Evolutionary conservation across 805 yeast genomes (phyloP).

Genomic region (Yamadazyma scolyti): DNA sequence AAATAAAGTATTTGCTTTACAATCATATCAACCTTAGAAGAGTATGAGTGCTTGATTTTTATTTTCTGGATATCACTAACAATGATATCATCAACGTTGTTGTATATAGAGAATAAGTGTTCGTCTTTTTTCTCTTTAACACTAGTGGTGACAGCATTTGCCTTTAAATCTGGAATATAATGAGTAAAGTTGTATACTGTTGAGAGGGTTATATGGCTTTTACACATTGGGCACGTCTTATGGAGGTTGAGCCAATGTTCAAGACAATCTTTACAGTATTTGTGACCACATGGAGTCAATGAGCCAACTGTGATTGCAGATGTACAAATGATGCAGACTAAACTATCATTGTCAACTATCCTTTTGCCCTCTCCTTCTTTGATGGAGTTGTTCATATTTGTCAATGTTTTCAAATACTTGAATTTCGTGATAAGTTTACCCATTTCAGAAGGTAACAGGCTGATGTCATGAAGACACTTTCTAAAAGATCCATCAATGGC

Average conservation of each 20-base stretch:
- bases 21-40: slow-evolving; percentile 84
- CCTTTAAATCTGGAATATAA: slow-evolving; percentile 49
- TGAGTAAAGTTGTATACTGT: slow-evolving; percentile 72
- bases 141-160: slow-evolving; percentile 32
- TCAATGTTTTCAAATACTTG: slow-evolving; percentile 23
- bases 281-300: slow-evolving; percentile 87
- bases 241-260: slow-evolving; percentile 63
- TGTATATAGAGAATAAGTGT: slow-evolving; percentile 38
- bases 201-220: slow-evolving; percentile 40
- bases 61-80: slow-evolving; percentile 43
- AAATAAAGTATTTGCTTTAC: slow-evolving; percentile 68
- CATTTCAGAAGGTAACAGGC: slow-evolving; percentile 10
- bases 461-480: slow-evolving; percentile 1
- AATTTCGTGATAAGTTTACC: slow-evolving; percentile 32
- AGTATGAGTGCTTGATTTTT: slow-evolving; percentile 46
- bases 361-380: neutral
- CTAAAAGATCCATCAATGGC: slow-evolving; percentile 15
- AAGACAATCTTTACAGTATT: slow-evolving; percentile 80
- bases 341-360: slow-evolving; percentile 38
- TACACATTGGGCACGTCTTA: slow-evolving; percentile 79
- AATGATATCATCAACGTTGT: slow-evolving; percentile 38
- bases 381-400: slow-evolving; percentile 2
- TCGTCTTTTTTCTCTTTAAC: slow-evolving; percentile 9
- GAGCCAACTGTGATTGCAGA: slow-evolving; percentile 69
- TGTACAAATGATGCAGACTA: slow-evolving; percentile 76